Percentiles rank a stretch among this genome's conserved stretches.
These are phyloP conservation scores for Pogostemon cablin DNA, from an alignment of 257 asterid species.

Conservation along the genomic window DNA sequence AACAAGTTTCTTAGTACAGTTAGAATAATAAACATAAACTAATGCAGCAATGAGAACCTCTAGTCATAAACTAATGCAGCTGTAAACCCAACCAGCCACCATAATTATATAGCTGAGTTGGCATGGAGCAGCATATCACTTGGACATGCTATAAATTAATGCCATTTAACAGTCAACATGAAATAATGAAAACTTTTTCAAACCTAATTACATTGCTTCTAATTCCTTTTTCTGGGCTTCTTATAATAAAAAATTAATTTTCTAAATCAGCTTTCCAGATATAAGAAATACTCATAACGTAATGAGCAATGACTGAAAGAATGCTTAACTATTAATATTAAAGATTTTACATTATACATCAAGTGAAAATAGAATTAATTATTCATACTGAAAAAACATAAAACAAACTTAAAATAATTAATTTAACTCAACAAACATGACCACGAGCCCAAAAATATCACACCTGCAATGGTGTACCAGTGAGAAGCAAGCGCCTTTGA, in stretches of 20 bases:
- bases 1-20: not conserved
- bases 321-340: not conserved
- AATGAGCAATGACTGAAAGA: constrained; percentile 2
- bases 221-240: not conserved
- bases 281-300: not conserved
- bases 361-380: not conserved
- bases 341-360: constrained; percentile 9
- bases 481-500: constrained; percentile 98
- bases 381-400: constrained; percentile 14
- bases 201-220: not conserved
- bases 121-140: constrained; percentile 15
- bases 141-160: constrained; percentile 20
- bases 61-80: not conserved
- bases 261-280: not conserved
- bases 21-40: constrained; percentile 10
- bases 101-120: not conserved
- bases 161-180: constrained; percentile 25
- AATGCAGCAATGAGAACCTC: constrained; percentile 22
- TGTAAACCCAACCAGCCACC: constrained; percentile 5
- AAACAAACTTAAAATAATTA: not conserved
- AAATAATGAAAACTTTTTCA: not conserved
- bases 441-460: constrained; percentile 24
- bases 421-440: constrained; percentile 21
- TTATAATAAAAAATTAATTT: not conserved
- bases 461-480: constrained; percentile 99